These are phyloP conservation scores for Syncephalis fuscata DNA, from an alignment of 371 early-diverging fungal species.

Conservation along the genomic window DNA sequence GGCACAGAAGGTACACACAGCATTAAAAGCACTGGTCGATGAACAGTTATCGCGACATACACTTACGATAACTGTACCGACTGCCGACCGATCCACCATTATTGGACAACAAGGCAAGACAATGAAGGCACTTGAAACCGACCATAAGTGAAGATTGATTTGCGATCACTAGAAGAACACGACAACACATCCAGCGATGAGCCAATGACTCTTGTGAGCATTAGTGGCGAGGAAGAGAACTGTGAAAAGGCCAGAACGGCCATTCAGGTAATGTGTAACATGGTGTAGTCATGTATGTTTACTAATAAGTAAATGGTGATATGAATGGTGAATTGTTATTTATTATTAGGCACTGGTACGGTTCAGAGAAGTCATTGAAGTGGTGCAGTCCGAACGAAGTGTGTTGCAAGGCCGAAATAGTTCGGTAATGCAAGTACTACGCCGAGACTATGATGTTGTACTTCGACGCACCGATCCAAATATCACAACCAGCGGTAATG, in stretches of 20 bases:
- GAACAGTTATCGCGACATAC: constrained; percentile 16
- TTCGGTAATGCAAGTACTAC: too few species aligned
- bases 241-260: constrained; percentile 29
- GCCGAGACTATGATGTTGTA: too few species aligned
- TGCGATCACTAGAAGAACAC: constrained; percentile 21
- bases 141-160: constrained; percentile 36
- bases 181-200: constrained; percentile 8
- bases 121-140: constrained; percentile 28
- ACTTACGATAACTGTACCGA: constrained; percentile 22
- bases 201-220: constrained; percentile 18
- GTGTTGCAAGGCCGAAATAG: too few species aligned
- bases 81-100: constrained; percentile 30
- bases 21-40: constrained; percentile 28
- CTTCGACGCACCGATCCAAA: too few species aligned
- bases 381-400: too few species aligned
- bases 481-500: too few species aligned
- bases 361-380: too few species aligned
- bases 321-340: too few species aligned
- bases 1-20: constrained; percentile 26
- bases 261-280: constrained; percentile 3
- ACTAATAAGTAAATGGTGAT: too few species aligned
- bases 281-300: too few species aligned
- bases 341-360: too few species aligned
- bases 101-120: constrained; percentile 46
- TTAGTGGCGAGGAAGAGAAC: constrained; percentile 37